Base-by-base conservation (phyloP, 176 grass and related monocot species). In the Poa pratensis region DNA sequence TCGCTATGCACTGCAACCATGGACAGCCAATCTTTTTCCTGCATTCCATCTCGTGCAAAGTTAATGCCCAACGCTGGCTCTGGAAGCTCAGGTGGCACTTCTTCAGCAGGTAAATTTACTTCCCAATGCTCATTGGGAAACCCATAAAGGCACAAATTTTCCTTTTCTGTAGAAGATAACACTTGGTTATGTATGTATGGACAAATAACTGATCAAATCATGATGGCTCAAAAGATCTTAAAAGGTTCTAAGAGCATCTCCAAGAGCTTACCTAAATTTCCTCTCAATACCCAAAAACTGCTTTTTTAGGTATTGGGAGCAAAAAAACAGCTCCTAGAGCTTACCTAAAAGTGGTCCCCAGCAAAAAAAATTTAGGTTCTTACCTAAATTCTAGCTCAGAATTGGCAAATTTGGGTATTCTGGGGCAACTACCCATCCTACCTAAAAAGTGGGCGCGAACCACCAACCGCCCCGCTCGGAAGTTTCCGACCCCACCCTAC, bases 31-130 rank as follows among this genome's bases (percentile, higher is more conserved):
- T 98, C 93, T 76, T 98, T 98, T 82, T 98, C 96, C 85, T 93
- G 93, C 91, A 98, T 98, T 80, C 96, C 96, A 70, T 98, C 91
- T 87, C 96, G 90, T 52, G 96, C 96, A 63, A 98, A 98, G 85
- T 98, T 98, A 74, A 98, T 98, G 80, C 96, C 96, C 69, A 95
- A 79, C 59, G 91, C 96, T 70, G 96, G 96, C 78, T 98, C 96
- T 77, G 96, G 96, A 54, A 98, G 88, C 81, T 95, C 96, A 40
- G 96, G 96, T 53, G 96, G 96, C 70, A 95, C 96, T 86, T 98
- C 93, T 85, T 98, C 96, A 66, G 96, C 96, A 32, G 96, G 96
- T 71, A 98, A 88, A 88, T 98, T 98, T 84, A 98, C 93, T 83
- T 98, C 96, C 96, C 96, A 98, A 43, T 87, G 88, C 85, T 95